Evolutionary conservation across 2,329 filamentous ascomycete species (phyloP).

Genomic region (Pseudocercospora pini-densiflorae): DNA sequence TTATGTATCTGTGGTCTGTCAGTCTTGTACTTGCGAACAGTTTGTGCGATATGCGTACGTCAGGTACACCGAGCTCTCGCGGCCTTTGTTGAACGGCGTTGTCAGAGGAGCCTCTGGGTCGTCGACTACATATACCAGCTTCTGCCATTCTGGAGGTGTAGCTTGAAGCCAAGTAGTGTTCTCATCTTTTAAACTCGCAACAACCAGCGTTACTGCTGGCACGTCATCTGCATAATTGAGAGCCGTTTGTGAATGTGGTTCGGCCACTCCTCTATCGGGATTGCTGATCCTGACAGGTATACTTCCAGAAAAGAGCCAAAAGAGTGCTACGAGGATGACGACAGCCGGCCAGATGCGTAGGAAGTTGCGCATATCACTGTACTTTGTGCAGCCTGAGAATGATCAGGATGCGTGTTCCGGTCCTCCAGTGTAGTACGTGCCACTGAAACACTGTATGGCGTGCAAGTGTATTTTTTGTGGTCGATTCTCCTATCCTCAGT

Average conservation of each 20-base stretch:
- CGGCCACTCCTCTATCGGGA: not conserved
- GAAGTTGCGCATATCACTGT: not conserved
- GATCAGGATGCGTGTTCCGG: not conserved
- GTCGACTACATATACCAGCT: constrained; percentile 51
- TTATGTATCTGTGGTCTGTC: constrained; percentile 44
- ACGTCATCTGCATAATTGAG: not conserved
- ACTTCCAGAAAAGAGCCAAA: not conserved
- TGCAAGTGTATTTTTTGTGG: too few species aligned
- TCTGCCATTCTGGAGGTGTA: constrained; percentile 46
- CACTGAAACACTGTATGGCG: not conserved
- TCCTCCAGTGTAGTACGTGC: not conserved
- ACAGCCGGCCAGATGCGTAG: not conserved
- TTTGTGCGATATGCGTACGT: constrained; percentile 41
- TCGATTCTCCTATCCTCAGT: too few species aligned
- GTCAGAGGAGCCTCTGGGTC: constrained; percentile 43
- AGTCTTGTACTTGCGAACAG: constrained; percentile 8
- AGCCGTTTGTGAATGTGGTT: not conserved
- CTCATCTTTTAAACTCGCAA: not conserved
- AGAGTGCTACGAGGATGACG: not conserved
- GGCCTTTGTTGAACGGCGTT: constrained; percentile 54
- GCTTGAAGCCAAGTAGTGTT: constrained; percentile 47
- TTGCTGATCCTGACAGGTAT: not conserved
- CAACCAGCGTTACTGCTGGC: not conserved
- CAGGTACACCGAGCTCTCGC: constrained; percentile 56
- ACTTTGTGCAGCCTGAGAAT: not conserved